phyloP scores from a whole-genome alignment of 2,329 filamentous ascomycete genomes.

The Hysterium pulicare region DNA sequence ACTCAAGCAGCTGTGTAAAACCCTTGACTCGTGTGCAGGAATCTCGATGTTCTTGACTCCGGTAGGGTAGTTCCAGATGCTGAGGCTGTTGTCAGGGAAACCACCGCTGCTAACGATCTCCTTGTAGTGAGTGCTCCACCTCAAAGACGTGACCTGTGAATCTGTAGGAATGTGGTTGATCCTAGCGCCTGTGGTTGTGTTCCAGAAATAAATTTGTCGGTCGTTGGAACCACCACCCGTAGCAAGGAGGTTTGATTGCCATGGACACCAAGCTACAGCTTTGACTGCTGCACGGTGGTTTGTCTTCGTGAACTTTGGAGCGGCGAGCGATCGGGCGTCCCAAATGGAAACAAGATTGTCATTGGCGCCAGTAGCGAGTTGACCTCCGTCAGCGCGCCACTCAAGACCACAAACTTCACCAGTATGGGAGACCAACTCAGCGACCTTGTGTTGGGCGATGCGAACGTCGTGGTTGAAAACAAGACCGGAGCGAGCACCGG shows the following conservation, averaged over 20 bases:
- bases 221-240: slow-evolving; percentile 96
- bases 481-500: slow-evolving; percentile 87
- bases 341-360: slow-evolving; percentile 99
- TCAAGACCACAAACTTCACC: slow-evolving; percentile 97
- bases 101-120: slow-evolving; percentile 97
- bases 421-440: slow-evolving; percentile 93
- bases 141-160: slow-evolving; percentile 91
- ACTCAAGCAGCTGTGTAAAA: slow-evolving; percentile 94
- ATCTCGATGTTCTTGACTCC: slow-evolving; percentile 97
- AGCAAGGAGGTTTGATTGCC: slow-evolving; percentile 95
- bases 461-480: slow-evolving; percentile 99
- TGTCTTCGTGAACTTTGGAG: slow-evolving; percentile 98
- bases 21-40: slow-evolving; percentile 92
- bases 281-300: slow-evolving; percentile 99
- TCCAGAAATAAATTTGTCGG: slow-evolving; percentile 99
- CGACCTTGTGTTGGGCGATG: slow-evolving; percentile 95
- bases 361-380: slow-evolving; percentile 95
- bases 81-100: slow-evolving; percentile 98
- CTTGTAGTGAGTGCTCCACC: slow-evolving; percentile 95
- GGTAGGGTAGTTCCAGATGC: slow-evolving; percentile 98
- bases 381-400: slow-evolving; percentile 93
- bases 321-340: slow-evolving; percentile 89
- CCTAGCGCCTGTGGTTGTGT: slow-evolving; percentile 93
- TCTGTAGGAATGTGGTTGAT: slow-evolving; percentile 99
- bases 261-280: slow-evolving; percentile 97